phyloP scores from a whole-genome alignment of 73 alveolate species.

The Symbiodinium natans region DNA sequence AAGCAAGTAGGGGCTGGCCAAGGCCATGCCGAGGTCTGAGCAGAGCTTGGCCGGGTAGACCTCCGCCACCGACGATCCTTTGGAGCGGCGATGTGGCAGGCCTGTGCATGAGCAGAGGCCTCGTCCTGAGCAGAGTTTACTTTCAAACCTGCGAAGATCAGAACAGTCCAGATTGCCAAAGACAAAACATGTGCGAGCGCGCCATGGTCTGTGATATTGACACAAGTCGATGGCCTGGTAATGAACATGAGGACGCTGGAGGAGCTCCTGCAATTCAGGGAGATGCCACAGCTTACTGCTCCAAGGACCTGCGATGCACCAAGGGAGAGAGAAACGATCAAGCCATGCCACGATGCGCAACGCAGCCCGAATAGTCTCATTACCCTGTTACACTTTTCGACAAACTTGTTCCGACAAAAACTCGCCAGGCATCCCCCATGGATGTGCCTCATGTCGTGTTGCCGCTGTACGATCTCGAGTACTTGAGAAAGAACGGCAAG shows the following conservation, averaged over 20 bases:
- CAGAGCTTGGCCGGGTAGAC: too few relatives aligned
- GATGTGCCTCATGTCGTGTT: neutral
- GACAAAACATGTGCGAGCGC: neutral
- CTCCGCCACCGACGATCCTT: too few relatives aligned
- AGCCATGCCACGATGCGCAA: neutral
- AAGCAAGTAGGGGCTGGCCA: too few relatives aligned
- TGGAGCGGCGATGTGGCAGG: neutral
- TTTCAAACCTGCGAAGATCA: neutral
- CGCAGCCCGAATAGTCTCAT: neutral
- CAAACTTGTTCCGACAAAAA: neutral
- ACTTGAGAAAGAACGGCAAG: constrained; percentile 15
- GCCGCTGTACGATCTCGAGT: constrained; percentile 17
- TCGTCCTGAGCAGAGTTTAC: neutral
- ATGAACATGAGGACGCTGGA: neutral
- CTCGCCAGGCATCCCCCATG: constrained; percentile 14
- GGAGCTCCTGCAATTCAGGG: neutral
- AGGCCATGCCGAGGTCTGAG: too few relatives aligned
- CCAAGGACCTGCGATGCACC: constrained; percentile 7
- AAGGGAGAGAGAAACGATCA: neutral
- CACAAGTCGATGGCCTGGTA: neutral
- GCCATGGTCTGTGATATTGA: constrained; percentile 1
- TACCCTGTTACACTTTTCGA: neutral
- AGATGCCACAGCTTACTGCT: constrained; percentile 7
- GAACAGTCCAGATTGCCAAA: constrained; percentile 46
- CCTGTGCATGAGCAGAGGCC: neutral